Evolutionary conservation across 805 yeast species (phyloP).

Genomic region (Cyberlindnera veronae): DNA sequence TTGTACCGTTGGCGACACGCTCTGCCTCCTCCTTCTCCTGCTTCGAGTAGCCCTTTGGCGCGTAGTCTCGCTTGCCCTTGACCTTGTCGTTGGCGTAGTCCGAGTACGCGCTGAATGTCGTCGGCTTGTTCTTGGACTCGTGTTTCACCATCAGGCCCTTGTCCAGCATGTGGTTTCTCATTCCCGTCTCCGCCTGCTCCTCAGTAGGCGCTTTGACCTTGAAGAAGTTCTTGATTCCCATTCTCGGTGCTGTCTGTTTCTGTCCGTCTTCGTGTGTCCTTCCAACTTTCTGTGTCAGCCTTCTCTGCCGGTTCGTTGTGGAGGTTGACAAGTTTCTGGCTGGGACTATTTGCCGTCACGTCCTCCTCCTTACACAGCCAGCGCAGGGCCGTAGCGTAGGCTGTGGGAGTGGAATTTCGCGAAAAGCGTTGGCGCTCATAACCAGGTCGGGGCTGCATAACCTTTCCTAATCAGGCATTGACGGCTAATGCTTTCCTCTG

Average conservation of each 20-base stretch:
- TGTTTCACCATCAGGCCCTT: constrained; percentile 41
- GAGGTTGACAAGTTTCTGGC: too few relatives aligned
- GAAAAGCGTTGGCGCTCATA: too few relatives aligned
- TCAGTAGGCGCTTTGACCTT: constrained; percentile 41
- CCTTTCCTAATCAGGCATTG: not conserved
- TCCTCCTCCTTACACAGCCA: not conserved
- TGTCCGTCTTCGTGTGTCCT: too few relatives aligned
- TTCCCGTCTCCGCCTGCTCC: constrained; percentile 41
- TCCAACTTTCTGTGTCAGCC: too few relatives aligned
- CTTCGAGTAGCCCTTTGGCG: constrained; percentile 38
- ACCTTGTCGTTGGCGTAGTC: constrained; percentile 41
- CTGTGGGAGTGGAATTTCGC: too few relatives aligned
- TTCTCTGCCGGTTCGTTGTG: too few relatives aligned
- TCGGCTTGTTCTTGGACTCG: constrained; percentile 31
- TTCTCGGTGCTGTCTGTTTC: constrained; percentile 23
- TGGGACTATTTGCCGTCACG: too few relatives aligned
- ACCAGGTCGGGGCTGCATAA: constrained; percentile 6
- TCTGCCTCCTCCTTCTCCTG: constrained; percentile 22
- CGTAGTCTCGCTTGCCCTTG: constrained; percentile 31
- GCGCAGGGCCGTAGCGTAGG: too few relatives aligned
- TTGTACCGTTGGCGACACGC: not conserved
- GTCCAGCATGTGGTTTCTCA: constrained; percentile 39
- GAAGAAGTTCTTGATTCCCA: constrained; percentile 50
- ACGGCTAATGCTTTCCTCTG: too few relatives aligned
- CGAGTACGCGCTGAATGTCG: constrained; percentile 45